These are phyloP conservation scores for Bipolaris sorokiniana DNA, from an alignment of 2,329 filamentous ascomycete genomes.

Conservation along the genomic window DNA sequence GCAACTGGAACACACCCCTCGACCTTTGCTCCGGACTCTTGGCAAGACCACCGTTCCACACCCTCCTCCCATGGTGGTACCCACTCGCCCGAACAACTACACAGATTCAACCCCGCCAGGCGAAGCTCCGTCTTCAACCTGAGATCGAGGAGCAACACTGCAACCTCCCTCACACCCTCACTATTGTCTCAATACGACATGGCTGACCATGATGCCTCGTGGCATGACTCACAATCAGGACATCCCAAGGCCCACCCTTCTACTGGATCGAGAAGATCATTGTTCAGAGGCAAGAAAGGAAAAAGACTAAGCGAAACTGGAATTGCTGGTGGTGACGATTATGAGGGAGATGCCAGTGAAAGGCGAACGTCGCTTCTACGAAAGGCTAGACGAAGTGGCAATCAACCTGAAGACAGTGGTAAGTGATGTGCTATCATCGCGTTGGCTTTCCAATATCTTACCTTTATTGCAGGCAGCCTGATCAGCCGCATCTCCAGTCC, in stretches of 20 bases:
- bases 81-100: conserved; percentile 41
- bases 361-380: conserved; percentile 45
- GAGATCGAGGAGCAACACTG: conserved; percentile 48
- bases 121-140: conserved; percentile 48
- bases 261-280: conserved; percentile 32
- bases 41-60: conserved; percentile 35
- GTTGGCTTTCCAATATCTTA: conserved; percentile 9
- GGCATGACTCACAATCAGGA: conserved; percentile 28
- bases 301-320: conserved; percentile 46
- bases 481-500: conserved; percentile 62
- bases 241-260: conserved; percentile 27
- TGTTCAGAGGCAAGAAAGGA: conserved; percentile 46
- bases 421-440: conserved; percentile 19
- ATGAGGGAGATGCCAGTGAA: conserved; percentile 32
- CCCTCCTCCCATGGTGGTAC: conserved; percentile 33
- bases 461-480: conserved; percentile 29
- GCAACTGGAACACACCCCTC: conserved; percentile 29
- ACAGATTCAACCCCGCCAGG: conserved; percentile 29
- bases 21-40: conserved; percentile 33
- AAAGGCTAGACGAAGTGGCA: conserved; percentile 33
- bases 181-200: conserved; percentile 34
- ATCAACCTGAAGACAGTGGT: conserved; percentile 35
- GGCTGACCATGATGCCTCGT: conserved; percentile 28
- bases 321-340: conserved; percentile 25
- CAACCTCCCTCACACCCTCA: conserved; percentile 42